phyloP scores from a whole-genome alignment of 441 rosid genomes.

The Aquilaria agallochum region DNA sequence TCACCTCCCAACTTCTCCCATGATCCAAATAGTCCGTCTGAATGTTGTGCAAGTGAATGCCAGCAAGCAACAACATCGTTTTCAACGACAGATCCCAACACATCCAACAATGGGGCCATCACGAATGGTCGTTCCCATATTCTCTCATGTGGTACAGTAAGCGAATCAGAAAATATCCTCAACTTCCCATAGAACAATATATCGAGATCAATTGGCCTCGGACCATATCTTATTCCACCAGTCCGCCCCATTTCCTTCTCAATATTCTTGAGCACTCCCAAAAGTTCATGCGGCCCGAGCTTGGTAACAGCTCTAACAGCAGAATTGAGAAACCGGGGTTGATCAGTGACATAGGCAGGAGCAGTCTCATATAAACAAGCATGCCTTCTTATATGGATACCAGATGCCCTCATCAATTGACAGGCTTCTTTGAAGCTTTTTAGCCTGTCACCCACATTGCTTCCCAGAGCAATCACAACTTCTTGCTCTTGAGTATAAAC shows the following conservation, averaged over 20 bases:
- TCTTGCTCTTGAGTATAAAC: slow-evolving; percentile 72
- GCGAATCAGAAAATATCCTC: slow-evolving; percentile 50
- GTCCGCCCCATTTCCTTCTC: slow-evolving; percentile 86
- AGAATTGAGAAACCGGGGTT: slow-evolving; percentile 88
- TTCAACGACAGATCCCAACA: slow-evolving; percentile 61
- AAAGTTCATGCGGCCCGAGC: slow-evolving; percentile 81
- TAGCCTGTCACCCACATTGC: slow-evolving; percentile 86
- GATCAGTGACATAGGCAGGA: slow-evolving; percentile 90
- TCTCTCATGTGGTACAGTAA: slow-evolving; percentile 78
- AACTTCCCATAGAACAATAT: slow-evolving; percentile 82
- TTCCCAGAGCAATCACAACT: slow-evolving; percentile 88
- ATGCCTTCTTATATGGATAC: slow-evolving; percentile 61
- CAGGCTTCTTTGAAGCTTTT: slow-evolving; percentile 65
- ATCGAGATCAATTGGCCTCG: slow-evolving; percentile 90
- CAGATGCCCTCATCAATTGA: slow-evolving; percentile 53
- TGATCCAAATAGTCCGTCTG: slow-evolving; percentile 54
- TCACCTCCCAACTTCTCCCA: slow-evolving; percentile 90
- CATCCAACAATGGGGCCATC: slow-evolving; percentile 83
- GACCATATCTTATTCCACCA: slow-evolving; percentile 76
- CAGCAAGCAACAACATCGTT: slow-evolving; percentile 70
- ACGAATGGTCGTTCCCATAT: slow-evolving; percentile 96
- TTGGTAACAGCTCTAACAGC: slow-evolving; percentile 83
- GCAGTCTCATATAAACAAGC: slow-evolving; percentile 88
- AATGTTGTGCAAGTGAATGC: slow-evolving; percentile 59
- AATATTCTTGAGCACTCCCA: slow-evolving; percentile 65